Base-by-base conservation (phyloP, 2,329 filamentous ascomycete species). In the Colletotrichum destructivum region DNA sequence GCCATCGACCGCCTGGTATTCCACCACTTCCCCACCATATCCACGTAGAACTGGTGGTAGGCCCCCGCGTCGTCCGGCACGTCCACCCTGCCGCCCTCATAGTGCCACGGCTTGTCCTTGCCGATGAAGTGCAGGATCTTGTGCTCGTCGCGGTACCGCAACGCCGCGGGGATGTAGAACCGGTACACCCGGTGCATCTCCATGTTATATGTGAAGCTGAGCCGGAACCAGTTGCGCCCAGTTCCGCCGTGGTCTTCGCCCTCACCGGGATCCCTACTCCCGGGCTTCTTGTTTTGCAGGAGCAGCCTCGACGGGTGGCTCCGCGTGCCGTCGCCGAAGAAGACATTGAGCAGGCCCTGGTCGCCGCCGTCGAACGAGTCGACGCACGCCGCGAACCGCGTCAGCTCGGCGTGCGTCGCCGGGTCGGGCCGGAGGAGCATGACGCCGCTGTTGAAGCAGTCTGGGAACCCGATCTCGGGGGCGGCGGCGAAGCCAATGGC, bases 331-430 rank as follows among this genome's bases (percentile, higher is more conserved):
- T 75, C 74, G 0, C 74, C 74, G 78, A 90, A 93, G 80, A 93
- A 91, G 81, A 91, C 89, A 78, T 93, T 93, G 75, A 93, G 81
- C 66, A 93, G 80, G 21, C 91, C 91, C 79, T 93, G 91, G 76
- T 93, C 91, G 13, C 91, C 91, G 57, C 91, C 91, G 77, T 93
- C 91, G 77, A 93, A 93, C 78, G 90, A 92, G 79, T 91, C 89
- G n/a, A 91, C 90, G 40, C 86, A 82, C 56, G 88, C 83, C 38
- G 91, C 91, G 75, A 93, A 83, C 44, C 87, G 88, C 47, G 87
- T 84, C 69, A 93, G 82, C 21, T 89, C 89, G 81, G 88, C 87
- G 77, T 91, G 92, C 70, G 91, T 90, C 61, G 89, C 88, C 84
- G 90, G 83, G 79, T 91, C 87, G 31, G 91, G 91, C 35, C 84